Evolutionary conservation across 768 basidiomycete genomes (phyloP).

Genomic region (Mycena galericulata): DNA sequence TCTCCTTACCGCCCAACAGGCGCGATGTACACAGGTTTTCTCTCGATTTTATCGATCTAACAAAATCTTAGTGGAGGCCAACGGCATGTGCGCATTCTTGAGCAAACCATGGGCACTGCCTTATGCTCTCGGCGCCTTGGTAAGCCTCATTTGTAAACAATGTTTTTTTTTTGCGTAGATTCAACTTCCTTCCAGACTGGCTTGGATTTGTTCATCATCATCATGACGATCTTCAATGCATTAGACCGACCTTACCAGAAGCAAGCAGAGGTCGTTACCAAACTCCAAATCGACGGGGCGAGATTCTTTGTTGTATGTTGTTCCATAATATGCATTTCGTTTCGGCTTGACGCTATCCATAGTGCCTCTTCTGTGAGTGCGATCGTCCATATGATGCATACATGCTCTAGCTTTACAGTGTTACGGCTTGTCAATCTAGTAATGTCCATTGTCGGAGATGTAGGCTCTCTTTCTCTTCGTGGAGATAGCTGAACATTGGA

Average conservation of each 20-base stretch:
- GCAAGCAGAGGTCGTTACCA: slow-evolving; percentile 7
- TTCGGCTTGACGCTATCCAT: background rate
- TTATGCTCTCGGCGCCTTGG: background rate
- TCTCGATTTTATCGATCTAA: too few species aligned
- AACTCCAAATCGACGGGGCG: slow-evolving; percentile 3
- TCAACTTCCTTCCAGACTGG: too few species aligned
- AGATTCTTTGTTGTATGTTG: background rate
- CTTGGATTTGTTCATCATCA: slow-evolving; percentile 8
- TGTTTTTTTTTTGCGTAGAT: too few species aligned
- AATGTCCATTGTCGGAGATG: slow-evolving; percentile 1
- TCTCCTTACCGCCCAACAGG: background rate
- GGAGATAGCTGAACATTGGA: background rate
- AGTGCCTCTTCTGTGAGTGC: background rate
- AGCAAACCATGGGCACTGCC: slow-evolving; percentile 9
- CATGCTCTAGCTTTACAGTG: background rate
- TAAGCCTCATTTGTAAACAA: too few species aligned
- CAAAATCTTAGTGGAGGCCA: background rate
- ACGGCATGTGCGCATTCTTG: background rate
- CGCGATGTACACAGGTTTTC: background rate
- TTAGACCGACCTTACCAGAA: slow-evolving; percentile 5
- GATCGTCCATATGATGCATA: background rate
- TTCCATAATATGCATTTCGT: background rate
- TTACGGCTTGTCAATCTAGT: slow-evolving; percentile 7
- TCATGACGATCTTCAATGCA: background rate
- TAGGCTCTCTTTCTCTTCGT: background rate